Percentiles rank a stretch among this genome's conserved stretches.
phyloP scores from a whole-genome alignment of 2,329 filamentous ascomycete genomes.

The Sporothrix dimorphospora region DNA sequence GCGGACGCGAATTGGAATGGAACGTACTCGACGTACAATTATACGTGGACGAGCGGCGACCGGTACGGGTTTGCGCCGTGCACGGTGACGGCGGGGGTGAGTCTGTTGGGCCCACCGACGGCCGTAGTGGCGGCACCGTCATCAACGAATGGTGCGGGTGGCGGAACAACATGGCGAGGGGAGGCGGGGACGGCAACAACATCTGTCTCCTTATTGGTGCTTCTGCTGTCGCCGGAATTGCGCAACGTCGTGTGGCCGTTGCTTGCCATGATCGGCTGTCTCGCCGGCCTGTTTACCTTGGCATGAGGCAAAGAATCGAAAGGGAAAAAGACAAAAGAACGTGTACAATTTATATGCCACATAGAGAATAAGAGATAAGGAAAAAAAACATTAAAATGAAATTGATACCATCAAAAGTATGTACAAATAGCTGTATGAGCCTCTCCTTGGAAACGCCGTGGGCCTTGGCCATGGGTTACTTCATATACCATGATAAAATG shows the following conservation, averaged over 20 bases:
- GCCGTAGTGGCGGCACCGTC: slow-evolving; percentile 23
- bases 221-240: slow-evolving; percentile 7
- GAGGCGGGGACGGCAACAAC: not conserved
- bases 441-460: not conserved
- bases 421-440: not conserved
- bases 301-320: not conserved
- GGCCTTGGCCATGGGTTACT: not conserved
- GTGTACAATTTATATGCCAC: too few relatives aligned
- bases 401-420: not conserved
- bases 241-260: slow-evolving; percentile 21
- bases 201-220: not conserved
- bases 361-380: not conserved
- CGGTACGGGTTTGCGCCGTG: slow-evolving; percentile 39
- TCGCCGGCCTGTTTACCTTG: slow-evolving; percentile 9
- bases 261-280: slow-evolving; percentile 16
- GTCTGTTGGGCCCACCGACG: slow-evolving; percentile 31
- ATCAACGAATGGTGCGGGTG: slow-evolving; percentile 21
- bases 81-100: slow-evolving; percentile 36
- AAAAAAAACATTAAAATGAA: not conserved
- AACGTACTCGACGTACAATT: slow-evolving; percentile 38
- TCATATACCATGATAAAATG: not conserved
- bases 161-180: not conserved
- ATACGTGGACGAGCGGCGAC: slow-evolving; percentile 39
- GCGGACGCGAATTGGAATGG: slow-evolving; percentile 35
- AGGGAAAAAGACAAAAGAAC: not conserved